Conservation (phyloP, 2,329 filamentous ascomycete genomes). For the Diplodia intermedia region DNA sequence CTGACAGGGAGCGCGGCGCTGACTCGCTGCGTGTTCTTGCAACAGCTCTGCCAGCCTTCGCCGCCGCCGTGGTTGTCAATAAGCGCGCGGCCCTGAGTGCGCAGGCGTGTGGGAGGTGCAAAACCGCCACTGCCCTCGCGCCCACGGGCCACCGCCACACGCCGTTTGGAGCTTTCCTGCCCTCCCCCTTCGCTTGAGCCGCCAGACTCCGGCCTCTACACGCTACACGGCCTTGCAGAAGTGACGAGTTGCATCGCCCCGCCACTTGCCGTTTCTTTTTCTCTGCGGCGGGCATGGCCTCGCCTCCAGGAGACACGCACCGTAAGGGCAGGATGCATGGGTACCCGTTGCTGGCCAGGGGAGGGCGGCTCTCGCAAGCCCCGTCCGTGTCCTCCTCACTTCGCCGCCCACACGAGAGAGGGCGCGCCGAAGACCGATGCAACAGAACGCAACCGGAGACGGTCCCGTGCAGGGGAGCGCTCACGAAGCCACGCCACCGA, state of each 20-base stretch:
- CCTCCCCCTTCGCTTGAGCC: conserved; percentile 1
- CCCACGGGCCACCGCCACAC: not conserved
- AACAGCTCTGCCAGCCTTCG: conserved; percentile 23
- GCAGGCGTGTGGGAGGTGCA: not conserved
- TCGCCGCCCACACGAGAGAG: not conserved
- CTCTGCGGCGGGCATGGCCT: not conserved
- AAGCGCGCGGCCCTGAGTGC: conserved; percentile 14
- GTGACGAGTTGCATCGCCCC: not conserved
- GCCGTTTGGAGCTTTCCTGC: not conserved
- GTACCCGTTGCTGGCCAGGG: not conserved
- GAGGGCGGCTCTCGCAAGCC: not conserved
- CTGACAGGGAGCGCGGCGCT: conserved; percentile 28
- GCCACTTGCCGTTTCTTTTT: not conserved
- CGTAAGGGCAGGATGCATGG: not conserved
- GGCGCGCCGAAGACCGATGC: conserved; percentile 9
- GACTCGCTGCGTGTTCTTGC: conserved; percentile 23
- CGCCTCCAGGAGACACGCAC: not conserved
- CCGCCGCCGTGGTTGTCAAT: not conserved
- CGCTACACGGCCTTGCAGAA: not conserved
- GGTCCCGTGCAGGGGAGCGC: conserved; percentile 13
- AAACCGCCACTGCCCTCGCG: not conserved
- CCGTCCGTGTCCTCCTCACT: not conserved
- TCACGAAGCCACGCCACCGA: conserved; percentile 8
- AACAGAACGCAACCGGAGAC: conserved; percentile 12
- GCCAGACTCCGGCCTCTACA: not conserved